Evolutionary conservation across 2,329 filamentous ascomycete species (phyloP).

Genomic region (Sporothrix humicola): DNA sequence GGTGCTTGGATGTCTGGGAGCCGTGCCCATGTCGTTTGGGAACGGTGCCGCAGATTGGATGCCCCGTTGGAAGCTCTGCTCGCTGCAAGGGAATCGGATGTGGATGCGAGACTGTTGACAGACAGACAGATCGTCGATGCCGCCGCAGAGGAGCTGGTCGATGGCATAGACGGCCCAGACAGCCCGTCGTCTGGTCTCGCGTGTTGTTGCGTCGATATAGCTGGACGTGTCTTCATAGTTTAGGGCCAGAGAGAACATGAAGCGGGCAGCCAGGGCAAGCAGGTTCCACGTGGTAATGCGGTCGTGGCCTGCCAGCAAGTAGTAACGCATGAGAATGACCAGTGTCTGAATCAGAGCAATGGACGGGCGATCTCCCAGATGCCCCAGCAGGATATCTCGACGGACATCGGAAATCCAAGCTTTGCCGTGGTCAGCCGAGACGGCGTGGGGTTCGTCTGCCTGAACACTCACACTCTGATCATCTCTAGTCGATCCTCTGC

Average conservation of each 20-base stretch:
- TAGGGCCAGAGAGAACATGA: conserved; percentile 13
- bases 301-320: neutral
- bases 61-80: conserved; percentile 27
- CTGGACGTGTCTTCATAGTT: conserved; percentile 23
- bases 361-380: neutral
- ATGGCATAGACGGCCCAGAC: conserved; percentile 42
- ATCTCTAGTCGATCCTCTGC: neutral
- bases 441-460: neutral
- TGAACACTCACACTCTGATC: too few species aligned
- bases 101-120: conserved; percentile 40
- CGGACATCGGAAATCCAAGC: conserved; percentile 11
- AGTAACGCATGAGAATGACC: conserved; percentile 9
- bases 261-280: conserved; percentile 1
- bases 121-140: conserved; percentile 43
- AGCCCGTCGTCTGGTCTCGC: conserved; percentile 41
- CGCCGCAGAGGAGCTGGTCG: conserved; percentile 41
- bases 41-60: neutral
- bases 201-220: neutral
- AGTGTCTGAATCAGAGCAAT: conserved; percentile 11
- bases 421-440: neutral
- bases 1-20: neutral
- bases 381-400: neutral
- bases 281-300: conserved; percentile 10
- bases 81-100: conserved; percentile 31
- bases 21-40: neutral